These are phyloP conservation scores for Pachysandra terminalis DNA, from an alignment of 164 flowering plant species.

Conservation along the genomic window DNA sequence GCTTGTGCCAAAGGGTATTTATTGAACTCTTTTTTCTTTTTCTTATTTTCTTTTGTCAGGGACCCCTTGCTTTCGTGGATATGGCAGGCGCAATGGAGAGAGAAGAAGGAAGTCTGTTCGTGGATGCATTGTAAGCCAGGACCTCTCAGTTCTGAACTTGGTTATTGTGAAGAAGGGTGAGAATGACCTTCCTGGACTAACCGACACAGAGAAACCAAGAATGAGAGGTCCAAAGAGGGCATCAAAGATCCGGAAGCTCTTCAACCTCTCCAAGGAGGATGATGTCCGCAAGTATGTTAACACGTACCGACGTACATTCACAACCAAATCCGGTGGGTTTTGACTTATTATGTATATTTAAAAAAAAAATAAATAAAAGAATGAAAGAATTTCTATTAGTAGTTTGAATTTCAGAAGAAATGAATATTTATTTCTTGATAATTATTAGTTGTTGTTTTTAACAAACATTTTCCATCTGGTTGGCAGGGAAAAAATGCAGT, in stretches of 20 bases:
- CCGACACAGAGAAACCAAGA: conserved; percentile 44
- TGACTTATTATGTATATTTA: too few relatives aligned
- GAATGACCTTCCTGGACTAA: conserved; percentile 41
- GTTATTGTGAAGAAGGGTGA: conserved; percentile 51
- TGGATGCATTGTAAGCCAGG: conserved; percentile 49
- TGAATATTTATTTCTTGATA: too few relatives aligned
- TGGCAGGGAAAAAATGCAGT: conserved; percentile 36
- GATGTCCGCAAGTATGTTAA: conserved; percentile 52
- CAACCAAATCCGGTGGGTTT: conserved; percentile 29
- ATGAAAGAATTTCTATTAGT: too few relatives aligned
- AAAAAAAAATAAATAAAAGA: too few relatives aligned
- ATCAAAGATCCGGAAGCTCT: conserved; percentile 42
- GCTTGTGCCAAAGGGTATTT: too few relatives aligned
- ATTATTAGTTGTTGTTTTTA: too few relatives aligned
- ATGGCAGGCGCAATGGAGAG: conserved; percentile 50
- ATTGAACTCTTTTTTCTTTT: too few relatives aligned
- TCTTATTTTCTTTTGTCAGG: conserved; percentile 20
- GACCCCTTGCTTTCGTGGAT: conserved; percentile 47
- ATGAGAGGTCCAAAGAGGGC: conserved; percentile 60
- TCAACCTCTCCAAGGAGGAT: conserved; percentile 44
- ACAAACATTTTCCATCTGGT: too few relatives aligned
- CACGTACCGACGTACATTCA: conserved; percentile 39
- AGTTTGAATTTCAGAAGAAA: too few relatives aligned
- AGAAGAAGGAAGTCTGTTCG: conserved; percentile 43
- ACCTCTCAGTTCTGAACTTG: conserved; percentile 45